Evolutionary conservation across 2,329 filamentous ascomycete species (phyloP).

Genomic region (Aspergillus latus): DNA sequence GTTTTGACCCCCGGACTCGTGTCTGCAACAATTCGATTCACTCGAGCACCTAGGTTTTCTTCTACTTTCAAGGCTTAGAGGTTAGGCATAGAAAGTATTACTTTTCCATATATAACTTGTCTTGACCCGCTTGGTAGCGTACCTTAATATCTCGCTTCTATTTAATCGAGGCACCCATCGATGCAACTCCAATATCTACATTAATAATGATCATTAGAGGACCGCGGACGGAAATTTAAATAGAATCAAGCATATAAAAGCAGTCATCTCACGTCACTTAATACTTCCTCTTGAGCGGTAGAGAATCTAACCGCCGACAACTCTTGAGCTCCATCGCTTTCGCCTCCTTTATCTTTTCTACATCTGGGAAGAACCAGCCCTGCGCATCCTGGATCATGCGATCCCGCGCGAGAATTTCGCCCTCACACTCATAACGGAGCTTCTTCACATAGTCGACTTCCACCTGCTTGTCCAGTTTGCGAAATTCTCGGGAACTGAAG

Average conservation of each 20-base stretch:
- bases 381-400: constrained; percentile 73
- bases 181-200: constrained; percentile 16
- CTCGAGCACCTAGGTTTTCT: too few relatives aligned
- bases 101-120: not conserved
- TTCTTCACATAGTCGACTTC: constrained; percentile 70
- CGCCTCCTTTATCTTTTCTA: constrained; percentile 74
- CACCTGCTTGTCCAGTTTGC: constrained; percentile 72
- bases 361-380: constrained; percentile 83
- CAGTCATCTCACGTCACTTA: constrained; percentile 20
- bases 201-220: constrained; percentile 8
- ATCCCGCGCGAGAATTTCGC: constrained; percentile 65
- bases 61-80: too few relatives aligned
- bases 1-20: constrained; percentile 7
- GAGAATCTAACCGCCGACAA: constrained; percentile 56
- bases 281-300: constrained; percentile 49
- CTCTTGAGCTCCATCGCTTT: constrained; percentile 59
- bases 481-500: constrained; percentile 68
- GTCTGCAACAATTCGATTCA: not conserved
- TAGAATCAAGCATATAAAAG: constrained; percentile 8
- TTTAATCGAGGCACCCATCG: constrained; percentile 8
- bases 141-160: constrained; percentile 13
- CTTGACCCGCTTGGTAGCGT: not conserved
- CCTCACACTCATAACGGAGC: constrained; percentile 70
- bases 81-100: too few relatives aligned
- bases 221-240: constrained; percentile 9